Evolutionary conservation across 1,284 basidiomycete species (phyloP), one percentile per base, ranked within the genome.

Genomic region (Caloboletus inedulis): DNA sequence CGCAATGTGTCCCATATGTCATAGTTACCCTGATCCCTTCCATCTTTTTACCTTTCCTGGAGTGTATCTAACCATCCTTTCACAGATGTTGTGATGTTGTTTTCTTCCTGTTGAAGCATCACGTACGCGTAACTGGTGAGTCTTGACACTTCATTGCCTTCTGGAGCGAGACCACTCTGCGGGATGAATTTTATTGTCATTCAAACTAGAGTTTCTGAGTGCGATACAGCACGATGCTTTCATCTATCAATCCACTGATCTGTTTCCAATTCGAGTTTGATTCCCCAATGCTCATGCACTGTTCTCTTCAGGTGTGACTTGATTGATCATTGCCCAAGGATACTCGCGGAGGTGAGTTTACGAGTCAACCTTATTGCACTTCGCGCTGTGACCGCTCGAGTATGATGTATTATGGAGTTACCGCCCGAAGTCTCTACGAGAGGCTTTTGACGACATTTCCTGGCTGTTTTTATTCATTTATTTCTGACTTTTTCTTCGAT

Each of bases 151-250:
- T 31, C 30, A 35, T 37, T n/a, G 8, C 35, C 43, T 49, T 60
- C 25, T 21, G 8, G 36, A 31, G 48, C 40, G 36, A 37, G 48
- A 35, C 56, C 59, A 51, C 60, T 64, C 58, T 54, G 53, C 60
- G 63, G 66, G 82, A 86, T 87, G 87, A 88, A 71, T 25, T 59
- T 69, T 63, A 74, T 44, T 36, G 55, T 67, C 72, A 78, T 85
- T 86, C 87, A 89, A 89, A 89, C 87, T 89, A 89, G 87, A 89
- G 87, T 89, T 84, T 88, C 76, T 89, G 87, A 89, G 86, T 72
- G 80, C 75, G 52, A 52, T 31, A 56, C 27, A 69, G 77, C 77
- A 74, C 84, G 63, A 84, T 87, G 87, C 78, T 87, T 23, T 23
- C 5, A 77, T 82, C 77, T 81, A 74, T 79, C 77, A 78, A 80